Evolutionary conservation across 2,329 filamentous ascomycete species (phyloP), one percentile per base, ranked within the genome.

Genomic region (Mollisia scopiformis): DNA sequence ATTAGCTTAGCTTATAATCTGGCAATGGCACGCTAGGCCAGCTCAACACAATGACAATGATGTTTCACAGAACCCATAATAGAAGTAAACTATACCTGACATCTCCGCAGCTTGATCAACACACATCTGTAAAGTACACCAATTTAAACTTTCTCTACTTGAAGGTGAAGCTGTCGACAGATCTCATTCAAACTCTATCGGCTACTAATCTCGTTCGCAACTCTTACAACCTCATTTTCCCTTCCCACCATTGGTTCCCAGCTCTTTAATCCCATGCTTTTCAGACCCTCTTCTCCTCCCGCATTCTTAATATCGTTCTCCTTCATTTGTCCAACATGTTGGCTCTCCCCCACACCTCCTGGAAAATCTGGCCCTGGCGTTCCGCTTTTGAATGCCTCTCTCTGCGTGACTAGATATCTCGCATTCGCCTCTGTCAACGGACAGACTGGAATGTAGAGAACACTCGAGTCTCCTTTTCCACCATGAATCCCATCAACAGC

Each of bases 361-460:
- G 88, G 88, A 71, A 92, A 92, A 68, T 92, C 89, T 30, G 87
- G 88, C 0, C 82, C 84, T 0, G 88, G 88, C 0, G 82, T 84
- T 4, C 92, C 93, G 0, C 78, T 72, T 2, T 89, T 74, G 67
- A 95, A 95, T 0, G 86, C 84, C n/a, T 85, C 80, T 21, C 89
- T 83, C 77, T 96, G 92, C 16, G 85, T 82, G 1, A 77, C 81
- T 1, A 94, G 79, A 71, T 93, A 95, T 23, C 83, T 76, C 0
- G 89, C 87, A 69, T 95, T 97, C 39, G 80, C 77, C 56, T 88
- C 84, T 0, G 92, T 96, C 30, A 92, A 81, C 0, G 93, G 93
- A 57, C 91, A 95, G 0, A 91, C 88, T 0, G 93, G 93, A 58
- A 97, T 96, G 71, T 97, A 97, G 62, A 97, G 71, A 0, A 97